Conservation (phyloP, 2,329 filamentous ascomycete species). For the Penicillium sp. region DNA sequence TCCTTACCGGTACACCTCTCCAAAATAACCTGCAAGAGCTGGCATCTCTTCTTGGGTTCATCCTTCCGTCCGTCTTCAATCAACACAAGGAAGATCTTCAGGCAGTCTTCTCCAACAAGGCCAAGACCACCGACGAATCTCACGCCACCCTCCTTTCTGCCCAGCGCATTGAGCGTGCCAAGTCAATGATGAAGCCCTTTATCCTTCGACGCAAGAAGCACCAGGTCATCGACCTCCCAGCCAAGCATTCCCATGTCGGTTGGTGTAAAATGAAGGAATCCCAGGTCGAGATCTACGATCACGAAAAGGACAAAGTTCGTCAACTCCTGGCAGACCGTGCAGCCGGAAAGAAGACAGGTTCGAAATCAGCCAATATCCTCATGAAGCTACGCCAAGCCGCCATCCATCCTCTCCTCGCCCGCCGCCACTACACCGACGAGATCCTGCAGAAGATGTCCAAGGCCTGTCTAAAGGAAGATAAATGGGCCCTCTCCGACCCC, state of each 20-base stretch:
- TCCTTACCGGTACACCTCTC: slow-evolving; percentile 86
- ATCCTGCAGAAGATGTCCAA: slow-evolving; percentile 73
- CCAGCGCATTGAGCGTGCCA: slow-evolving; percentile 79
- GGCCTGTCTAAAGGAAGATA: slow-evolving; percentile 67
- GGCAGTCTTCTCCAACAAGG: slow-evolving; percentile 87
- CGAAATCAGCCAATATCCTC: slow-evolving; percentile 63
- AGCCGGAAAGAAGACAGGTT: slow-evolving; percentile 52
- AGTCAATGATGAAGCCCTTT: slow-evolving; percentile 91
- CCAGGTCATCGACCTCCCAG: slow-evolving; percentile 82
- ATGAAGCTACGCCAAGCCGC: slow-evolving; percentile 91
- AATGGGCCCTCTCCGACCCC: slow-evolving; percentile 49
- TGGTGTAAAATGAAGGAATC: slow-evolving; percentile 72
- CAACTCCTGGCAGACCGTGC: slow-evolving; percentile 59
- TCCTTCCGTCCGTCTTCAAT: slow-evolving; percentile 79
- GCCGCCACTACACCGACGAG: slow-evolving; percentile 71
- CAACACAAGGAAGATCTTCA: slow-evolving; percentile 73
- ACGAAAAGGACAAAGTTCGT: slow-evolving; percentile 60
- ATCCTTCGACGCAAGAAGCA: slow-evolving; percentile 91
- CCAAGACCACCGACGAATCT: slow-evolving; percentile 67
- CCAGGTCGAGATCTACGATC: slow-evolving; percentile 71
- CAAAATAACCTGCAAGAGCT: slow-evolving; percentile 96
- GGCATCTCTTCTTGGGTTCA: slow-evolving; percentile 85
- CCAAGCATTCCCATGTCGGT: slow-evolving; percentile 72
- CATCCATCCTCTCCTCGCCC: slow-evolving; percentile 84
- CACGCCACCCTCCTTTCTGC: slow-evolving; percentile 80